A percentile compares a stretch with the other conserved stretches of the same genome.
Evolutionary conservation across 2,329 filamentous ascomycete genomes (phyloP).

Genomic region (Stagonosporopsis tanaceti): DNA sequence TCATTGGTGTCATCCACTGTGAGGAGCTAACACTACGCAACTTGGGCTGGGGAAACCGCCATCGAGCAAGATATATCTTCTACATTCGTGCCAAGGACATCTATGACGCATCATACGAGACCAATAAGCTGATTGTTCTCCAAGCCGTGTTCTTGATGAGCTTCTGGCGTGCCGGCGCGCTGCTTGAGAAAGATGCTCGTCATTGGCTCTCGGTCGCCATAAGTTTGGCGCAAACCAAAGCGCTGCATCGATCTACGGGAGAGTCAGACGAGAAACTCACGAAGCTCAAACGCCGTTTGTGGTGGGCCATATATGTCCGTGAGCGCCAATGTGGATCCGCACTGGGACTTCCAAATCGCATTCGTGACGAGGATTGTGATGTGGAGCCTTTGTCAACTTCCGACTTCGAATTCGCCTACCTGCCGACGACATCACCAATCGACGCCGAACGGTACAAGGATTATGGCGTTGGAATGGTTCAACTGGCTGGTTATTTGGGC

Average conservation of each 20-base stretch:
- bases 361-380: slow-evolving; percentile 61
- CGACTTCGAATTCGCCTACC: slow-evolving; percentile 50
- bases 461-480: slow-evolving; percentile 50
- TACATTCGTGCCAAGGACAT: slow-evolving; percentile 61
- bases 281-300: slow-evolving; percentile 58
- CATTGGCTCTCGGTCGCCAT: slow-evolving; percentile 57
- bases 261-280: slow-evolving; percentile 38
- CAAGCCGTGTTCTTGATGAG: slow-evolving; percentile 64
- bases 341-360: slow-evolving; percentile 56
- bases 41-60: slow-evolving; percentile 59
- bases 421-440: slow-evolving; percentile 30
- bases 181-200: slow-evolving; percentile 47
- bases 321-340: slow-evolving; percentile 59
- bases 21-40: slow-evolving; percentile 55
- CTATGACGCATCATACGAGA: slow-evolving; percentile 63
- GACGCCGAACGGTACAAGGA: slow-evolving; percentile 46
- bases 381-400: slow-evolving; percentile 49
- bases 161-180: slow-evolving; percentile 62
- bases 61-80: slow-evolving; percentile 59
- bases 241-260: slow-evolving; percentile 51
- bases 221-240: slow-evolving; percentile 60
- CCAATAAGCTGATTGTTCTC: slow-evolving; percentile 59
- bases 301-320: slow-evolving; percentile 64
- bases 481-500: slow-evolving; percentile 50
- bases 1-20: slow-evolving; percentile 64